Evolutionary conservation across 2,329 filamentous ascomycete species (phyloP), one percentile per base, ranked within the genome.

Genomic region (Thielaviopsis musarum): DNA sequence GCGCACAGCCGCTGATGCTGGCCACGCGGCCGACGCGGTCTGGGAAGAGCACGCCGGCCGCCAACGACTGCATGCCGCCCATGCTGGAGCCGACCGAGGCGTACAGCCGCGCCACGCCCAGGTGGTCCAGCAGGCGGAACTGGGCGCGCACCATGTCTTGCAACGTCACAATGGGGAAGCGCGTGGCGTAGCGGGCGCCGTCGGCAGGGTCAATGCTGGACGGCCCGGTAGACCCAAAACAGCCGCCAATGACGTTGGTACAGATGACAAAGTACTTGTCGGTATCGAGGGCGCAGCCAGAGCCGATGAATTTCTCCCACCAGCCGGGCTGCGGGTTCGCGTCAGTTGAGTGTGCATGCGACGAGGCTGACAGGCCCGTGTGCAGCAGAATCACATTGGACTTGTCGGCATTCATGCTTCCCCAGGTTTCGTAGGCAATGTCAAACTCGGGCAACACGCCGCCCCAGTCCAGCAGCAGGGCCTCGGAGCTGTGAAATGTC

Each of bases 231-330:
- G 88, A 95, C 38, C 93, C 93, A 70, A 93, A 97, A 72, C 93
- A 98, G 5, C 93, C 90, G 57, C 93, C 93, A 41, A 98, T 79
- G 54, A 97, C 91, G 69, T 98, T 98, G 10, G 93, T 97, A 73
- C 93, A 98, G 62, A 98, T 88, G 62, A 98, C 75, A 68, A 90
- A 88, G 75, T 94, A 95, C 69, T 89, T 91, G 71, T 91, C 75
- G 1, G 93, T 98, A 70, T 98, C 89, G 10, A 98, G 73, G 12
- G 89, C 87, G 21, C 79, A 79, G 0, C 87, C 89, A 0, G 91
- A 87, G 0, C 93, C 93, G 67, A 98, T 97, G 70, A 98, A 98
- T 70, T 87, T 91, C 72, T 98, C 93, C 93, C 93, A 98, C 93
- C 93, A 98, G 3, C 93, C 93, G 0, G 90, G 86, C 69, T 91